Evolutionary conservation across 345 rosid genomes (phyloP).

Genomic region (Triadica sebifera): DNA sequence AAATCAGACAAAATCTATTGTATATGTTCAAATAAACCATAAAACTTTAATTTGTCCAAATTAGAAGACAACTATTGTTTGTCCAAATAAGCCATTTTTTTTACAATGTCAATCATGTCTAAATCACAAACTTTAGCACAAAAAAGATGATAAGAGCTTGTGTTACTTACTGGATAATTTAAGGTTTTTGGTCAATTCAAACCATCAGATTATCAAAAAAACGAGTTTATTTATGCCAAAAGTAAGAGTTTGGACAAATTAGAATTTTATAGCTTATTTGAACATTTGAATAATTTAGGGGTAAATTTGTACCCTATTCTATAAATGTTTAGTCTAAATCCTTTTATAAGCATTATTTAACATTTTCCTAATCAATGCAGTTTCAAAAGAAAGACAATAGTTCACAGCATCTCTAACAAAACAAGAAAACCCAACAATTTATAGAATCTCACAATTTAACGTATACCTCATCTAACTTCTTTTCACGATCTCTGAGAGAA

Average conservation of each 20-base stretch:
- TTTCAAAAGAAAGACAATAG: not conserved
- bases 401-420: not conserved
- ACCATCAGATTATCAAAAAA: not conserved
- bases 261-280: not conserved
- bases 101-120: not conserved
- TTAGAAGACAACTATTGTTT: no score
- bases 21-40: not conserved
- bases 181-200: not conserved
- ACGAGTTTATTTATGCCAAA: not conserved
- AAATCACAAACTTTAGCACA: no score
- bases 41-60: no score
- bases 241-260: not conserved
- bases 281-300: not conserved
- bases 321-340: not conserved
- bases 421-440: not conserved
- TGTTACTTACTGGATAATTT: no score
- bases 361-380: not conserved
- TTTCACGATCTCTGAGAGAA: conserved; percentile 90
- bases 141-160: no score
- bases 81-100: no score
- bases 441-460: not conserved
- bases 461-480: conserved; percentile 92
- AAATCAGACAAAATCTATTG: not conserved
- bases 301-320: not conserved
- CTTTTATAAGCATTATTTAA: not conserved